Evolutionary conservation across 345 rosid species (phyloP).

Genomic region (Bretschneidera sinensis): DNA sequence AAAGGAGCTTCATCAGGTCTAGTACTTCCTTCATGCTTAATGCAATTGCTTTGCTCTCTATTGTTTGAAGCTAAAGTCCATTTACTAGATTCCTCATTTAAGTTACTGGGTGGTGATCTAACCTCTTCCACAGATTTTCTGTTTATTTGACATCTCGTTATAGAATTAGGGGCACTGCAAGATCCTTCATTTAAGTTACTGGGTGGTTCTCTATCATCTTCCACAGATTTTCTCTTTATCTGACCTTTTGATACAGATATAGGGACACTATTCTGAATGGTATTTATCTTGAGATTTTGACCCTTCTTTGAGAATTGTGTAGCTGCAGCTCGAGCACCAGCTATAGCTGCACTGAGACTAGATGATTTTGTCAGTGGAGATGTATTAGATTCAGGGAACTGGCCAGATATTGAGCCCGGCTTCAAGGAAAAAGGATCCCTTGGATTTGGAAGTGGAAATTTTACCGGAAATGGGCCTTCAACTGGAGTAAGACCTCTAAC

Average conservation of each 20-base stretch:
- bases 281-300: constrained; percentile 20
- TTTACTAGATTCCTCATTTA: background rate
- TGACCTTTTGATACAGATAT: constrained; percentile 17
- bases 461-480: constrained; percentile 48
- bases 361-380: constrained; percentile 37
- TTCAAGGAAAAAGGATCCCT: constrained; percentile 67
- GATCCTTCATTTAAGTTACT: constrained; percentile 19
- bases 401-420: constrained; percentile 56
- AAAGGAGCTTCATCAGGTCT: constrained; percentile 14
- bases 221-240: constrained; percentile 16
- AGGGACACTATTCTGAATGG: constrained; percentile 9
- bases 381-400: constrained; percentile 23
- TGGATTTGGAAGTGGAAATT: constrained; percentile 68
- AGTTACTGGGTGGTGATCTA: too few species aligned
- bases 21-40: constrained; percentile 20
- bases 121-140: too few species aligned
- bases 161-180: background rate
- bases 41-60: constrained; percentile 7
- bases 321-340: constrained; percentile 84
- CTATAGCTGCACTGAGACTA: constrained; percentile 66
- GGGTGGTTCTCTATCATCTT: constrained; percentile 21
- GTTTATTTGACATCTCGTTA: background rate
- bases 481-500: constrained; percentile 68
- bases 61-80: constrained; percentile 3
- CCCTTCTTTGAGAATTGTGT: constrained; percentile 65